These are phyloP conservation scores for Eimeria acervulina DNA, from an alignment of 169 alveolate species.

Conservation along the genomic window DNA sequence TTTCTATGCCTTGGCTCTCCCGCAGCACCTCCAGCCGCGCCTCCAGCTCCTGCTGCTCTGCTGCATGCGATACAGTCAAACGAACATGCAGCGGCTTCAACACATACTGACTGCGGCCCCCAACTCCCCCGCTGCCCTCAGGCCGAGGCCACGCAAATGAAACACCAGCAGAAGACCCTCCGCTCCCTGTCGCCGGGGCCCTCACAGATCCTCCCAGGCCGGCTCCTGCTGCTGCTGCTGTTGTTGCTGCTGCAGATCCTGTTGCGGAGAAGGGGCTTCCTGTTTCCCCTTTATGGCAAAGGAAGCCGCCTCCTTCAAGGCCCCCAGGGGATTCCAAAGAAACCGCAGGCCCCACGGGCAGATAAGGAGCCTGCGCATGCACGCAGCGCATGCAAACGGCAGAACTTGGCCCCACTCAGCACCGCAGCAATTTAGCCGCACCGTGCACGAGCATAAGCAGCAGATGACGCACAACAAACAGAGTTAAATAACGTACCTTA, in stretches of 20 bases:
- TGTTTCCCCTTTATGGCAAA: background rate
- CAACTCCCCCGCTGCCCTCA: background rate
- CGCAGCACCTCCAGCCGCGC: slow-evolving; percentile 87
- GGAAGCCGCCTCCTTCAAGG: background rate
- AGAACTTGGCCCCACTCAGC: background rate
- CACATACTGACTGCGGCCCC: slow-evolving; percentile 74
- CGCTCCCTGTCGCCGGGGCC: background rate
- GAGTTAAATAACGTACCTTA: background rate
- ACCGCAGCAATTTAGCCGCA: background rate
- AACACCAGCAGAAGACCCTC: background rate
- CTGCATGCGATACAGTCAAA: slow-evolving; percentile 83
- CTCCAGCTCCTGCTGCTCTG: slow-evolving; percentile 86
- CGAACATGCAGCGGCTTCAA: slow-evolving; percentile 85
- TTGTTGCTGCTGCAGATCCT: slow-evolving; percentile 1
- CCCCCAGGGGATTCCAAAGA: background rate
- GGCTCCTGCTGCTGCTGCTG: slow-evolving; percentile 44
- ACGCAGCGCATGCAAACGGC: background rate
- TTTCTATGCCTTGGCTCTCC: slow-evolving; percentile 88
- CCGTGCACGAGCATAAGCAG: too few species aligned
- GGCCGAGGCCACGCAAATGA: slow-evolving; percentile 1
- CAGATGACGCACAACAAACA: too few species aligned
- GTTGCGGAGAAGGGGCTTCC: background rate
- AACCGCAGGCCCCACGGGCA: background rate
- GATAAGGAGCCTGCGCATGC: background rate
- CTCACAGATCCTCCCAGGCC: background rate